phyloP scores from a whole-genome alignment of 176 grass and related monocot species.

The Elymus sibiricus region DNA sequence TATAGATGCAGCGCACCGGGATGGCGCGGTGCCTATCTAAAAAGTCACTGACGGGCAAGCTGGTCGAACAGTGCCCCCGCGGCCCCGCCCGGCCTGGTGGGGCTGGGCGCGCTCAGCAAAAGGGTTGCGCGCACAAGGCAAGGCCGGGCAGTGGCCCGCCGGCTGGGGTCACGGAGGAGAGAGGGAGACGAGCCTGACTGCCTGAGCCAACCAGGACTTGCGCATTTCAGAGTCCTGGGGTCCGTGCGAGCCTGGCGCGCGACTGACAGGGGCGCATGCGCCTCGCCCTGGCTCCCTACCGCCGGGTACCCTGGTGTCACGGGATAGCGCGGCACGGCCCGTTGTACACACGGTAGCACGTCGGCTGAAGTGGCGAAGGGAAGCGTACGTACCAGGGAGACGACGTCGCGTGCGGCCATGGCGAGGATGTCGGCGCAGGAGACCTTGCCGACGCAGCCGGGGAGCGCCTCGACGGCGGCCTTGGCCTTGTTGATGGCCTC shows the following conservation, averaged over 20 bases:
- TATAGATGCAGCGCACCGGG: not conserved
- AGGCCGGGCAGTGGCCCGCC: not conserved
- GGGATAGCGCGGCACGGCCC: not conserved
- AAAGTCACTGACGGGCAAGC: constrained; percentile 29
- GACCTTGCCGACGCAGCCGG: constrained; percentile 66
- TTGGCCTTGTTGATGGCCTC: constrained; percentile 83
- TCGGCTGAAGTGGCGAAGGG: not conserved
- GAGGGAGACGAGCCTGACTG: not conserved
- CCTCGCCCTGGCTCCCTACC: not conserved
- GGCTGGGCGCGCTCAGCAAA: not conserved
- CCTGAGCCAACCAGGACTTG: not conserved
- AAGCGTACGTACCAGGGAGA: constrained; percentile 45
- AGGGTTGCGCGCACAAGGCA: not conserved
- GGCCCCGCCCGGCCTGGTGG: constrained; percentile 1
- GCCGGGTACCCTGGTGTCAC: not conserved
- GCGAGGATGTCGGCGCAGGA: constrained; percentile 91
- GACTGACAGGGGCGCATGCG: not conserved
- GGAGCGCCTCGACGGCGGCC: constrained; percentile 66
- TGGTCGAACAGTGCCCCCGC: not conserved
- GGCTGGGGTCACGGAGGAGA: not conserved
- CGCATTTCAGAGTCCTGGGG: no score
- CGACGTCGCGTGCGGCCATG: constrained; percentile 85
- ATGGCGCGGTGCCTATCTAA: not conserved
- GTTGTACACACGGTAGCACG: no score
- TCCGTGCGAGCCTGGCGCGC: not conserved